Evolutionary conservation across 2,329 filamentous ascomycete species (phyloP).

Genomic region (Acrocalymma vagum): DNA sequence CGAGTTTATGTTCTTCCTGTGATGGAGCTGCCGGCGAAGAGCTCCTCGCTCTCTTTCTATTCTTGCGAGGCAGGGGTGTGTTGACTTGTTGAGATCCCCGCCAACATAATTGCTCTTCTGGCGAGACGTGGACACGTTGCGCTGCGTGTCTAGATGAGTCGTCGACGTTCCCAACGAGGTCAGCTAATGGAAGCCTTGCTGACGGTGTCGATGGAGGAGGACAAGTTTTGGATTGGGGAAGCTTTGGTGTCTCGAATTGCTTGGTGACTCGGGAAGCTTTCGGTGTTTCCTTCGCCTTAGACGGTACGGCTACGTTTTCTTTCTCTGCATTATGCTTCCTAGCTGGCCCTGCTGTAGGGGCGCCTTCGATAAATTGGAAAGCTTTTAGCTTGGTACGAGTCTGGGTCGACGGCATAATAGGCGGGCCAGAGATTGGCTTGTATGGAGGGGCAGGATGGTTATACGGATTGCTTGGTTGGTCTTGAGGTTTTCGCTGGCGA

Average conservation of each 20-base stretch:
- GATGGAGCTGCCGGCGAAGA: slow-evolving; percentile 54
- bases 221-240: slow-evolving; percentile 31
- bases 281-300: slow-evolving; percentile 25
- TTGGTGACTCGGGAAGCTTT: slow-evolving; percentile 25
- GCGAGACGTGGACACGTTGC: slow-evolving; percentile 60
- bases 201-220: slow-evolving; percentile 66
- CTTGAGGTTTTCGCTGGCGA: slow-evolving; percentile 38
- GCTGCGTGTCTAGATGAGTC: slow-evolving; percentile 60
- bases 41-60: slow-evolving; percentile 56
- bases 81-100: slow-evolving; percentile 56
- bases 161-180: slow-evolving; percentile 69
- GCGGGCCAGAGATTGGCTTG: slow-evolving; percentile 45
- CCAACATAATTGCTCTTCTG: slow-evolving; percentile 70
- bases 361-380: slow-evolving; percentile 60
- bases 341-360: slow-evolving; percentile 26
- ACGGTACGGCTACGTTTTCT: slow-evolving; percentile 46
- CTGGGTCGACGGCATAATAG: slow-evolving; percentile 60
- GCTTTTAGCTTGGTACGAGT: slow-evolving; percentile 64
- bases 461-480: slow-evolving; percentile 32
- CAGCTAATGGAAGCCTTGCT: slow-evolving; percentile 66
- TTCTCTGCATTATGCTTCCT: slow-evolving; percentile 50
- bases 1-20: slow-evolving; percentile 46
- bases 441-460: slow-evolving; percentile 34
- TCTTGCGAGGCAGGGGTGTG: slow-evolving; percentile 51
- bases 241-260: slow-evolving; percentile 34